phyloP scores from a whole-genome alignment of 2,329 filamentous ascomycete genomes.

The Lasiodiplodia sp. region DNA sequence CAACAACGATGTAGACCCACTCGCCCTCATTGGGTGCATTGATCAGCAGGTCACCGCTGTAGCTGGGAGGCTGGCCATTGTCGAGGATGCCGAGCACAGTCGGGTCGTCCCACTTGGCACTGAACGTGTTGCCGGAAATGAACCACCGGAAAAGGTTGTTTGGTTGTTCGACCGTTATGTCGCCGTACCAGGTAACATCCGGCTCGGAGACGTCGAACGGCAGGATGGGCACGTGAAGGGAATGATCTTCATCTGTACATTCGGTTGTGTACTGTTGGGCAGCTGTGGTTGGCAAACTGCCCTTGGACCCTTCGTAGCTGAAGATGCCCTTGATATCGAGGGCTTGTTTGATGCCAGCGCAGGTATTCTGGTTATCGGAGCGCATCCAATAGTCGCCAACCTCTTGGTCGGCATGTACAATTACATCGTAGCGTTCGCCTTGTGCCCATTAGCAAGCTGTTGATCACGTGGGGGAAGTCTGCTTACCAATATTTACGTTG shows the following conservation, averaged over 20 bases:
- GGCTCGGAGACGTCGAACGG: constrained; percentile 37
- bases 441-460: constrained; percentile 11
- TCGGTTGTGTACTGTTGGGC: constrained; percentile 44
- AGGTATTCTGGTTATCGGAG: constrained; percentile 49
- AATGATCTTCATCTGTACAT: constrained; percentile 48
- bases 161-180: constrained; percentile 38
- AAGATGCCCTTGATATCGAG: constrained; percentile 48
- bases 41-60: constrained; percentile 38
- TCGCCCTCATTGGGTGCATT: constrained; percentile 8
- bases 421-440: constrained; percentile 51
- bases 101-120: constrained; percentile 48
- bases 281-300: constrained; percentile 41
- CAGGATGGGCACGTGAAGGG: constrained; percentile 45
- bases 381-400: constrained; percentile 46
- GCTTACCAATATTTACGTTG: constrained; percentile 44
- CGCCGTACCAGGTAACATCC: constrained; percentile 36
- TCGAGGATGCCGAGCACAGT: constrained; percentile 47
- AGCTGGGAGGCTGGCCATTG: constrained; percentile 42
- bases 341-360: constrained; percentile 44
- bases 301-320: constrained; percentile 43
- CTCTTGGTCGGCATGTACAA: constrained; percentile 45
- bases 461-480: constrained; percentile 42
- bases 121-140: constrained; percentile 49
- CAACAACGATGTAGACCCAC: constrained; percentile 32
- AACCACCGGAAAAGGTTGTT: constrained; percentile 51